These are phyloP conservation scores for Graphilbum fragrans DNA, from an alignment of 2,329 filamentous ascomycete genomes.

Conservation along the genomic window DNA sequence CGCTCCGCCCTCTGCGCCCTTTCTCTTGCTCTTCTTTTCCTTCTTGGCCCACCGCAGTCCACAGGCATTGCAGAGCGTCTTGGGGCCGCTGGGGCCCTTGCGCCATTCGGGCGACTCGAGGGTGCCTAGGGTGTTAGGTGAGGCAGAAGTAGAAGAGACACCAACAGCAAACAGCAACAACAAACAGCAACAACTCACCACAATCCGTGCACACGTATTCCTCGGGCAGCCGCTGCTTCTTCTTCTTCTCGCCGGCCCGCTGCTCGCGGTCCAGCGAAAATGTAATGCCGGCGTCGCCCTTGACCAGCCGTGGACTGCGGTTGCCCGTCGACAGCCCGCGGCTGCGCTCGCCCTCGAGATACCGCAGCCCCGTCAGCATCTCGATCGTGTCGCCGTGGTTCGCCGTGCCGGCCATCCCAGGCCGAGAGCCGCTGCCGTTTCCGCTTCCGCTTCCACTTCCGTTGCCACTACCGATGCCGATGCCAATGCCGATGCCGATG, in stretches of 20 bases:
- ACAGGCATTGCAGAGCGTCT: slow-evolving; percentile 92
- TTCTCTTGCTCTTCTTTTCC: slow-evolving; percentile 54
- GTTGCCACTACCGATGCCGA: not conserved
- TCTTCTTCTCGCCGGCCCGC: slow-evolving; percentile 66
- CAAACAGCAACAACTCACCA: slow-evolving; percentile 35
- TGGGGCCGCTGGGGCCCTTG: slow-evolving; percentile 84
- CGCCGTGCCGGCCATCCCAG: slow-evolving; percentile 16
- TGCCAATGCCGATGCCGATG: not conserved
- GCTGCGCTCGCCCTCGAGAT: slow-evolving; percentile 79
- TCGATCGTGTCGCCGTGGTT: slow-evolving; percentile 79
- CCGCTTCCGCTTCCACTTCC: not conserved
- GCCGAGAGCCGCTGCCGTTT: not conserved
- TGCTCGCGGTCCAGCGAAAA: slow-evolving; percentile 70
- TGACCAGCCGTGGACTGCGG: slow-evolving; percentile 66
- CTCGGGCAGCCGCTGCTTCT: slow-evolving; percentile 70
- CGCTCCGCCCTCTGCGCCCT: slow-evolving; percentile 9
- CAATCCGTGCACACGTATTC: slow-evolving; percentile 96
- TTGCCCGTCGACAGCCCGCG: slow-evolving; percentile 80
- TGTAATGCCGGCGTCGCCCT: slow-evolving; percentile 76
- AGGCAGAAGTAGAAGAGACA: not conserved
- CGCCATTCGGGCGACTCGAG: slow-evolving; percentile 93
- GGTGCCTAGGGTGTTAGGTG: slow-evolving; percentile 38
- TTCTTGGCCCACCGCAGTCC: slow-evolving; percentile 68
- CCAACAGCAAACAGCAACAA: not conserved
- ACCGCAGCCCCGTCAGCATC: slow-evolving; percentile 80